Conservation (phyloP, 495 filamentous ascomycete species). For the Penicillium nucicola region DNA sequence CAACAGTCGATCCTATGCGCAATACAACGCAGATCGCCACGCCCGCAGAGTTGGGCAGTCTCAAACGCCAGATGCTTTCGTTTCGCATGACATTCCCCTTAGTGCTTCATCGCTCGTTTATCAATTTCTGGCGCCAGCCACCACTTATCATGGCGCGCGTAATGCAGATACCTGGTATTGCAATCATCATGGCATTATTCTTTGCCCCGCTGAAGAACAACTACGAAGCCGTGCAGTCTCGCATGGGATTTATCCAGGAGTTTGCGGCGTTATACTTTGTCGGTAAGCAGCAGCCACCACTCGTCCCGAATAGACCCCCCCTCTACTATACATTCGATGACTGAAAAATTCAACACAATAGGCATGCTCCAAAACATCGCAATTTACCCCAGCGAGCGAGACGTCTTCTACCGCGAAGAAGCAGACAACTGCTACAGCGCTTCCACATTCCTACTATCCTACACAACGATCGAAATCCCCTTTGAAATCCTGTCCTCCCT, state of each 20-base stretch:
- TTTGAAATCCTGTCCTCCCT: slow-evolving; percentile 63
- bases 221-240: slow-evolving; percentile 65
- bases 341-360: slow-evolving; percentile 25
- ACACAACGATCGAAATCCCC: slow-evolving; percentile 64
- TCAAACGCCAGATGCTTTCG: slow-evolving; percentile 57
- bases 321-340: background rate
- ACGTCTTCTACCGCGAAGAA: slow-evolving; percentile 69
- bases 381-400: slow-evolving; percentile 64
- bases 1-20: slow-evolving; percentile 18
- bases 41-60: slow-evolving; percentile 65
- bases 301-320: background rate
- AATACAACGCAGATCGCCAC: slow-evolving; percentile 49
- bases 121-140: slow-evolving; percentile 68
- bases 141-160: slow-evolving; percentile 59
- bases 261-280: slow-evolving; percentile 70
- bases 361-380: slow-evolving; percentile 78
- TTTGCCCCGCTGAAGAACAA: slow-evolving; percentile 68
- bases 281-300: slow-evolving; percentile 49
- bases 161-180: slow-evolving; percentile 65
- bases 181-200: slow-evolving; percentile 64
- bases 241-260: slow-evolving; percentile 68
- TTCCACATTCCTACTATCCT: slow-evolving; percentile 64
- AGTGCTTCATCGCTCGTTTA: slow-evolving; percentile 57
- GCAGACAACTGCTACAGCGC: slow-evolving; percentile 64
- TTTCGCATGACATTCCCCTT: slow-evolving; percentile 62